Evolutionary conservation across 1,139 yeast genomes (phyloP).

Genomic region (Pichia sp.): DNA sequence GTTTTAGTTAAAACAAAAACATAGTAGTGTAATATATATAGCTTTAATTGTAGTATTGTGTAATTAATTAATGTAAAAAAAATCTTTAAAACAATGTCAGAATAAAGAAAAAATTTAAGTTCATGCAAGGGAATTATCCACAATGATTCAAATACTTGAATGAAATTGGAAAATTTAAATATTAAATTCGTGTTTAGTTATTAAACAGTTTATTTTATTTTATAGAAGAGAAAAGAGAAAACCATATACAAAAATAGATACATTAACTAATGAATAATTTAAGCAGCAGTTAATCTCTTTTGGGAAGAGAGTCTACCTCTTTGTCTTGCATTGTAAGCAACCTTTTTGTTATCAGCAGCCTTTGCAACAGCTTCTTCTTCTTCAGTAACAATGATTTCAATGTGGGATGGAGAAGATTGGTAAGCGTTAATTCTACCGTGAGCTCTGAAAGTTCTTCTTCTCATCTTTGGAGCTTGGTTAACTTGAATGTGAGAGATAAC

Average conservation of each 20-base stretch:
- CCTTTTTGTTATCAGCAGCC: conserved; percentile 79
- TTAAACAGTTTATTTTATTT: conserved; percentile 9
- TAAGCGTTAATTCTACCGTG: conserved; percentile 99
- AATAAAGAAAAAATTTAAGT: too few species aligned
- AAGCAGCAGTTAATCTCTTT: conserved; percentile 58
- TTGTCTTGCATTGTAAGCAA: conserved; percentile 80
- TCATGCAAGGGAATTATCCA: too few species aligned
- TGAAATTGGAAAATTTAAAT: not conserved
- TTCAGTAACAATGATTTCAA: conserved; percentile 95
- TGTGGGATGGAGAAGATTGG: conserved; percentile 98
- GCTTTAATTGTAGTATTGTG: not conserved
- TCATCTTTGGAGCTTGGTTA: conserved; percentile 99
- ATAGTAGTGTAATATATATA: not conserved
- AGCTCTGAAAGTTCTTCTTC: conserved; percentile 99
- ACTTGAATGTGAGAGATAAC: conserved; percentile 98
- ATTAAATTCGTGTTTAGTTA: conserved; percentile 7
- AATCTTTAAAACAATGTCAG: too few species aligned
- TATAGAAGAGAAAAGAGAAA: conserved; percentile 17
- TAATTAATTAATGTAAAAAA: not conserved
- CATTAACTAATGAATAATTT: conserved; percentile 12
- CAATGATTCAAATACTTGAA: too few species aligned
- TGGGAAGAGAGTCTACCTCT: conserved; percentile 86
- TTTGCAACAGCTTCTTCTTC: conserved; percentile 90
- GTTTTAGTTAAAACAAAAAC: not conserved
- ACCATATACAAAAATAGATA: conserved; percentile 2